Evolutionary conservation across 1,284 basidiomycete species (phyloP).

Genomic region (Austroboletus rostrupii): DNA sequence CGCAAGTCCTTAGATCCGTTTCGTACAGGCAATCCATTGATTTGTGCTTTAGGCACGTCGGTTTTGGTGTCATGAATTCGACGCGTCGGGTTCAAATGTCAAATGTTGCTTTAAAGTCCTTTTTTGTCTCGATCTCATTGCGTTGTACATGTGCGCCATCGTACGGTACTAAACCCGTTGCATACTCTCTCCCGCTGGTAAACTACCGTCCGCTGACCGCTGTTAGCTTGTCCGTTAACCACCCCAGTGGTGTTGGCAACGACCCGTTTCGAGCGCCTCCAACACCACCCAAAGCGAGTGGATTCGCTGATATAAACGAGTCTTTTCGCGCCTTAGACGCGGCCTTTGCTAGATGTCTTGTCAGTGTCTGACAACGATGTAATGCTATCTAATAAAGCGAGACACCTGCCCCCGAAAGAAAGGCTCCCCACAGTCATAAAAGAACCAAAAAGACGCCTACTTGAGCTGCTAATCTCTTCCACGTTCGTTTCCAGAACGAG

Average conservation of each 20-base stretch:
- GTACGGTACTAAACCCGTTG: slow-evolving; percentile 1
- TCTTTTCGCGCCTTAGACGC: slow-evolving; percentile 69
- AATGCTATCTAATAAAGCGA: slow-evolving; percentile 7
- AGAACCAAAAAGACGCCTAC: slow-evolving; percentile 40
- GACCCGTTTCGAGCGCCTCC: slow-evolving; percentile 58
- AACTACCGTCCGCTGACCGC: slow-evolving; percentile 40
- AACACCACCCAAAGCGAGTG: slow-evolving; percentile 61
- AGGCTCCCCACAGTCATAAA: neutral
- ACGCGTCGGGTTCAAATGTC: neutral
- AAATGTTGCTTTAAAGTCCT: neutral
- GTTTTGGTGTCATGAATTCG: slow-evolving; percentile 21
- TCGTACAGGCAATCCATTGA: slow-evolving; percentile 6
- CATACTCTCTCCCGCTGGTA: neutral
- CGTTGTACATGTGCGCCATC: neutral
- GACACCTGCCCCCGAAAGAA: neutral
- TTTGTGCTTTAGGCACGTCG: slow-evolving; percentile 22
- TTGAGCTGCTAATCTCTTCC: slow-evolving; percentile 78
- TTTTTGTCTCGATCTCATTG: neutral
- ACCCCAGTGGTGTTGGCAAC: slow-evolving; percentile 70
- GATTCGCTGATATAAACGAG: slow-evolving; percentile 72
- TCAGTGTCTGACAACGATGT: slow-evolving; percentile 12
- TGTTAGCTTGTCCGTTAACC: slow-evolving; percentile 71
- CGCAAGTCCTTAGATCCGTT: slow-evolving; percentile 15
- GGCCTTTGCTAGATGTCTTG: slow-evolving; percentile 48
- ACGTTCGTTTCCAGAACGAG: slow-evolving; percentile 98